phyloP scores from a whole-genome alignment of 805 yeast species.

The Saccharomyces paradoxus region DNA sequence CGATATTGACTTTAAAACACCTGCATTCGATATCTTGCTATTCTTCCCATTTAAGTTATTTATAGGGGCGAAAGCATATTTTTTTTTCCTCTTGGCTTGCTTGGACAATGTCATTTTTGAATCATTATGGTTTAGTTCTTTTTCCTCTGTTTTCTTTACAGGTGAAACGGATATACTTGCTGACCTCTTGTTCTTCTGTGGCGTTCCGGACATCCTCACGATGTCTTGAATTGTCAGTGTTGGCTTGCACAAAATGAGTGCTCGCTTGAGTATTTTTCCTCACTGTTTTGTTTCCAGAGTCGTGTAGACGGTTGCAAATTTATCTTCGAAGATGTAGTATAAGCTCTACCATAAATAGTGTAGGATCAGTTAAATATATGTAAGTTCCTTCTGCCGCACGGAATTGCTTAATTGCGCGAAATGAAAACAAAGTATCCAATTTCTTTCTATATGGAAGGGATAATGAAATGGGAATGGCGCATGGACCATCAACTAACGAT shows the following conservation, averaged over 20 bases:
- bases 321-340: background rate
- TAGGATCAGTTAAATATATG: background rate
- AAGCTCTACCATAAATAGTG: background rate
- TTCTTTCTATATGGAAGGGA: background rate
- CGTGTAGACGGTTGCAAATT: background rate
- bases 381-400: background rate
- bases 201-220: slow-evolving; percentile 14
- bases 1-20: slow-evolving; percentile 22
- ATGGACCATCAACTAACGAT: too few species aligned
- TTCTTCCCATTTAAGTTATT: slow-evolving; percentile 12
- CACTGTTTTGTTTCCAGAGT: background rate
- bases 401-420: background rate
- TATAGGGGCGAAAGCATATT: slow-evolving; percentile 25
- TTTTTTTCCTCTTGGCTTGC: slow-evolving; percentile 10
- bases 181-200: slow-evolving; percentile 18
- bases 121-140: background rate
- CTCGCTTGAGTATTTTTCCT: background rate
- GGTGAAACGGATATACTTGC: slow-evolving; percentile 17
- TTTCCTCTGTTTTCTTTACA: slow-evolving; percentile 4
- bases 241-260: background rate
- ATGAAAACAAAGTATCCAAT: background rate
- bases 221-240: background rate
- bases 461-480: background rate
- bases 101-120: background rate
- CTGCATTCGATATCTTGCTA: slow-evolving; percentile 5